These are phyloP conservation scores for Sergeia podlipaevii DNA, from an alignment of 208 protist species.

Conservation along the genomic window DNA sequence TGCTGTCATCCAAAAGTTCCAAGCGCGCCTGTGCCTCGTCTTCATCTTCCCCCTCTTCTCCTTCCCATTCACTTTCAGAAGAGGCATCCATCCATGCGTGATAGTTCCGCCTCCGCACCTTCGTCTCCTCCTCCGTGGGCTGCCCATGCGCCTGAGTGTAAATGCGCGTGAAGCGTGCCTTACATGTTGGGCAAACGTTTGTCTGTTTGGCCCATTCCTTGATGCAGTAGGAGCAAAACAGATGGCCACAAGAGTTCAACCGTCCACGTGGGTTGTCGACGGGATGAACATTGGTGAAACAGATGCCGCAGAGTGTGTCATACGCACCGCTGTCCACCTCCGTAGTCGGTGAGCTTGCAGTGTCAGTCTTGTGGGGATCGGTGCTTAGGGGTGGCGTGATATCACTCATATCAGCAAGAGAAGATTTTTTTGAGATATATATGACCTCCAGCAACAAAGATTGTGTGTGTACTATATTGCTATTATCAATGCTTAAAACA, in stretches of 20 bases:
- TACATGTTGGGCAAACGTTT: slow-evolving; percentile 85
- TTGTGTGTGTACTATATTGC: too few species aligned
- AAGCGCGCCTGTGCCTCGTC: slow-evolving; percentile 14
- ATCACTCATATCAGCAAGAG: too few species aligned
- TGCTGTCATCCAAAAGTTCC: neutral
- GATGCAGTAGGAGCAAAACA: slow-evolving; percentile 86
- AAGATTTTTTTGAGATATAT: too few species aligned
- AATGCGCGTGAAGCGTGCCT: slow-evolving; percentile 82
- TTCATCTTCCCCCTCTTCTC: slow-evolving; percentile 34
- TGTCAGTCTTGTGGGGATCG: too few species aligned
- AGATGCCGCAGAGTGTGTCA: slow-evolving; percentile 72
- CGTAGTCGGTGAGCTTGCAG: neutral
- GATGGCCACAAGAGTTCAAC: slow-evolving; percentile 81
- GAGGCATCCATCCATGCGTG: slow-evolving; percentile 23
- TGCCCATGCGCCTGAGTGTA: slow-evolving; percentile 18
- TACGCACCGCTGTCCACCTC: slow-evolving; percentile 15
- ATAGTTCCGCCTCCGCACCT: slow-evolving; percentile 81
- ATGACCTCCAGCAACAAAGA: too few species aligned
- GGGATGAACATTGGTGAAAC: slow-evolving; percentile 69
- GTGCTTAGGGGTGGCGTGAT: too few species aligned
- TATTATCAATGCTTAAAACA: too few species aligned
- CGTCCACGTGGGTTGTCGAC: slow-evolving; percentile 71
- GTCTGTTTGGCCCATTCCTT: slow-evolving; percentile 76
- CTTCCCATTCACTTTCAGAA: slow-evolving; percentile 20
- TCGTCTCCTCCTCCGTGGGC: slow-evolving; percentile 48